A percentile compares a stretch with the other conserved stretches of the same genome.
Evolutionary conservation across 108 stramenopile species (phyloP).

Genomic region (Seminavis robusta): DNA sequence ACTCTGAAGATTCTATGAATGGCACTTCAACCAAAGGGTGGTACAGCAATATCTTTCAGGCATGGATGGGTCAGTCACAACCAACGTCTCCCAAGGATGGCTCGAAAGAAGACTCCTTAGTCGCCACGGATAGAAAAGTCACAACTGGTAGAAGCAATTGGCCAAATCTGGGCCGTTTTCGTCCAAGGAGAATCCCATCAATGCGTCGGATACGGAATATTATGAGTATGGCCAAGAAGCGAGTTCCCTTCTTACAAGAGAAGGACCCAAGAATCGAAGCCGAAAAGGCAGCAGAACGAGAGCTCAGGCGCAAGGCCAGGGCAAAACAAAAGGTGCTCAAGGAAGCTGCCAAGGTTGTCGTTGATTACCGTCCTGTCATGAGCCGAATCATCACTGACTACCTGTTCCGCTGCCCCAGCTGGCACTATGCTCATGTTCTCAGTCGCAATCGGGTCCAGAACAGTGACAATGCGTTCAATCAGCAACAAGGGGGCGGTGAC

Average conservation of each 20-base stretch:
- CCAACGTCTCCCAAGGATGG: too few relatives aligned
- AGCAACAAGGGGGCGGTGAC: constrained; percentile 1
- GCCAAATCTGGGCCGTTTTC: background rate
- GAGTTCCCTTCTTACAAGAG: too few relatives aligned
- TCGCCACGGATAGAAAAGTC: too few relatives aligned
- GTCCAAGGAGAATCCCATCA: too few relatives aligned
- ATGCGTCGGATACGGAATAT: too few relatives aligned
- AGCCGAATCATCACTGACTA: constrained; percentile 81
- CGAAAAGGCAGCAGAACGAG: constrained; percentile 16
- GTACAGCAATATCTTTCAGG: too few relatives aligned
- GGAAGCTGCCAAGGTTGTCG: constrained; percentile 56
- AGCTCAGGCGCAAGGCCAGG: constrained; percentile 15
- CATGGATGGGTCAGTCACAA: too few relatives aligned
- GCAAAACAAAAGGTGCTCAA: constrained; percentile 39
- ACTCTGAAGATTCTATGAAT: background rate
- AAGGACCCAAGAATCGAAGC: constrained; percentile 1
- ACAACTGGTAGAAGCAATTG: background rate
- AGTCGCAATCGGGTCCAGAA: constrained; percentile 30
- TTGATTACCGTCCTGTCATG: constrained; percentile 80
- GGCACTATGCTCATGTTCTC: constrained; percentile 60
- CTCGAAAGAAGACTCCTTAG: too few relatives aligned
- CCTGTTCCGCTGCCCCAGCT: constrained; percentile 79
- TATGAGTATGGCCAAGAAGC: too few relatives aligned
- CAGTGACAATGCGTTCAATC: constrained; percentile 11
- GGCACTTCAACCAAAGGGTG: too few relatives aligned